These are phyloP conservation scores for Balansia obtecta DNA, from an alignment of 2,329 filamentous ascomycete genomes.

Conservation along the genomic window DNA sequence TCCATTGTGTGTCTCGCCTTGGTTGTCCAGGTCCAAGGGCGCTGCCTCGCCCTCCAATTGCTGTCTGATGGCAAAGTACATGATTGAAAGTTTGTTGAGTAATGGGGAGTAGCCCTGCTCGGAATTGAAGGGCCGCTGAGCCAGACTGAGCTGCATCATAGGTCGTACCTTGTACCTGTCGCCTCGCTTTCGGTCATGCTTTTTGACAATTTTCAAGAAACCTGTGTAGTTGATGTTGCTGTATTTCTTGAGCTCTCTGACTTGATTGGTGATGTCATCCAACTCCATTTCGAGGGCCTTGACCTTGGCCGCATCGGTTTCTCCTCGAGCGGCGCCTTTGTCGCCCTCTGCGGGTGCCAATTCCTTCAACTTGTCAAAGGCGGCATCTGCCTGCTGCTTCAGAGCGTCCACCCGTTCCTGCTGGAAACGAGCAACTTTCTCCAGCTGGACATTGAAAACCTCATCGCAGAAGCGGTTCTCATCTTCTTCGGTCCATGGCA, in stretches of 20 bases:
- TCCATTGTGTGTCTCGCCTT: conserved; percentile 46
- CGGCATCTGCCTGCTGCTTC: conserved; percentile 39
- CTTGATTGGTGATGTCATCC: conserved; percentile 77
- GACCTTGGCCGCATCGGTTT: conserved; percentile 39
- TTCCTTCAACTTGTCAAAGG: conserved; percentile 64
- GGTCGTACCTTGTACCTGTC: conserved; percentile 78
- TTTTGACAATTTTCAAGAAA: conserved; percentile 97
- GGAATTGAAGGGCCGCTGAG: conserved; percentile 86
- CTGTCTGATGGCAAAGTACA: conserved; percentile 91
- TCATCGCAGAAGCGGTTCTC: conserved; percentile 92
- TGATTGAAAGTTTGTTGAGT: conserved; percentile 79
- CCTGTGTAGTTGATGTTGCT: conserved; percentile 95
- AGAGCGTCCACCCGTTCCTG: conserved; percentile 55
- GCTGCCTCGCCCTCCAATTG: conserved; percentile 50
- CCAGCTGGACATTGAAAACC: conserved; percentile 84
- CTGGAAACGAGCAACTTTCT: conserved; percentile 90
- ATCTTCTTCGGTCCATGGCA: conserved; percentile 82
- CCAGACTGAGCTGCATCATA: conserved; percentile 79
- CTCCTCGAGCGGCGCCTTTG: conserved; percentile 26
- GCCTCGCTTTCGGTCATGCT: conserved; percentile 90
- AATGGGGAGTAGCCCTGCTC: conserved; percentile 81
- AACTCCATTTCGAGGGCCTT: conserved; percentile 67
- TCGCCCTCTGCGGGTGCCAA: conserved; percentile 45
- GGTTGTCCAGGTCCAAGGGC: conserved; percentile 35
- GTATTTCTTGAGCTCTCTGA: conserved; percentile 89